phyloP scores from a whole-genome alignment of 2,329 filamentous ascomycete genomes.

The Juglanconis juglandina region DNA sequence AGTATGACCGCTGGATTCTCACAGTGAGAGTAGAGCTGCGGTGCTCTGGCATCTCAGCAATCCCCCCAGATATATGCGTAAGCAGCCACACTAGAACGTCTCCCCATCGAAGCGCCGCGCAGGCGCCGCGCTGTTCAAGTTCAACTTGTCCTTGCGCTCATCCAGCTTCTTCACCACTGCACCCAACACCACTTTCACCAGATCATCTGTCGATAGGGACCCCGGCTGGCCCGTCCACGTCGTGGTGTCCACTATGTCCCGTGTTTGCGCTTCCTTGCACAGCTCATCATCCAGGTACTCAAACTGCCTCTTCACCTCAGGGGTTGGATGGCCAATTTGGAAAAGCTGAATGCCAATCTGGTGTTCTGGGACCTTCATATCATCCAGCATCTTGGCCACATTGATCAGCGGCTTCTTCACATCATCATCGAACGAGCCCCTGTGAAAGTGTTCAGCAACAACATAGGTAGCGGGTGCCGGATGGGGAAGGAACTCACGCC shows the following conservation, averaged over 20 bases:
- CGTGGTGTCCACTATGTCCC: constrained; percentile 22
- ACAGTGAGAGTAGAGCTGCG: not conserved
- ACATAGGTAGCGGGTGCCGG: not conserved
- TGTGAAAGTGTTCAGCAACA: not conserved
- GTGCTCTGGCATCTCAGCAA: not conserved
- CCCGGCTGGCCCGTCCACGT: constrained; percentile 16
- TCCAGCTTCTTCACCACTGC: constrained; percentile 23
- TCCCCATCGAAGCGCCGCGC: constrained; percentile 11
- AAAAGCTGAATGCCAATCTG: constrained; percentile 24
- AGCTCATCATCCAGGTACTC: constrained; percentile 23
- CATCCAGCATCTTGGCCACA: constrained; percentile 20
- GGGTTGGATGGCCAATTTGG: constrained; percentile 20
- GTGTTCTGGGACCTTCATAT: constrained; percentile 20
- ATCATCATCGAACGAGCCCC: constrained; percentile 21
- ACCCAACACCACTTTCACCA: constrained; percentile 22
- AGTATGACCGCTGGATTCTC: not conserved
- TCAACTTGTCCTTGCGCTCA: constrained; percentile 18
- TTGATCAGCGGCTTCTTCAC: constrained; percentile 19
- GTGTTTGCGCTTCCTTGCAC: constrained; percentile 20
- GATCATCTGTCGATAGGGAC: constrained; percentile 19
- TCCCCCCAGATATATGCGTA: too few relatives aligned
- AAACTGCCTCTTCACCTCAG: constrained; percentile 18
- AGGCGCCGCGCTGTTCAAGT: constrained; percentile 10
- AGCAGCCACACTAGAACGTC: not conserved
- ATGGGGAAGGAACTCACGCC: constrained; percentile 8